A percentile compares a stretch with the other conserved stretches of the same genome.
Evolutionary conservation across 2,329 filamentous ascomycete genomes (phyloP).

Genomic region (Fusarium paranaense): DNA sequence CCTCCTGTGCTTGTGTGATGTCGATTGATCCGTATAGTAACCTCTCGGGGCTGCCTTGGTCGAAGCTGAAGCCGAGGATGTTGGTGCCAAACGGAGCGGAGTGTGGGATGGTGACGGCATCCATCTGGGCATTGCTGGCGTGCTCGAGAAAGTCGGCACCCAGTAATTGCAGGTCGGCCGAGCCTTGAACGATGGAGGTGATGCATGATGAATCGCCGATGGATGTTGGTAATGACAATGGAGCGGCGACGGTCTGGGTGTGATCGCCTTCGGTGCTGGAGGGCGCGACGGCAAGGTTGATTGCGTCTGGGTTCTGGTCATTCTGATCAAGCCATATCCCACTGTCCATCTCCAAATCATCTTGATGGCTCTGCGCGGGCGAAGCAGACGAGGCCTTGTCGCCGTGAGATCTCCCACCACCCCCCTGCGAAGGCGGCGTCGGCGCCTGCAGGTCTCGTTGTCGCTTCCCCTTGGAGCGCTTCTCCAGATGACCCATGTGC

Average conservation of each 20-base stretch:
- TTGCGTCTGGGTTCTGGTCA: neutral
- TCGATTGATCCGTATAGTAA: constrained; percentile 46
- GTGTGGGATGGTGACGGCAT: neutral
- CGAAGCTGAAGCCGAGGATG: constrained; percentile 14
- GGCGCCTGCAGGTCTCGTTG: constrained; percentile 11
- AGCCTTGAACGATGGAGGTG: neutral
- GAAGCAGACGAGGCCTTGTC: constrained; percentile 4
- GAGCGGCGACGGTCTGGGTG: neutral
- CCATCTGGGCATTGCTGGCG: neutral
- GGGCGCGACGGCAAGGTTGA: neutral
- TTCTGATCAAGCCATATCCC: neutral
- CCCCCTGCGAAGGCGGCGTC: constrained; percentile 6
- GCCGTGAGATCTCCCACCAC: neutral
- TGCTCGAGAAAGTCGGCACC: constrained; percentile 12
- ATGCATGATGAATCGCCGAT: neutral
- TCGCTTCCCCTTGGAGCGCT: neutral
- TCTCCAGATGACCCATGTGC: constrained; percentile 45
- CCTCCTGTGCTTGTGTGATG: constrained; percentile 47
- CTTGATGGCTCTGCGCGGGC: constrained; percentile 1
- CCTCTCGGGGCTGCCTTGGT: constrained; percentile 44
- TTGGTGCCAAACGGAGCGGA: constrained; percentile 3
- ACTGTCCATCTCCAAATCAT: neutral
- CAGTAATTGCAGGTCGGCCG: neutral
- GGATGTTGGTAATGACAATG: neutral
- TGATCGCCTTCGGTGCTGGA: neutral